Evolutionary conservation across 257 asterid genomes (phyloP).

Genomic region (Nicotiana benthamiana): DNA sequence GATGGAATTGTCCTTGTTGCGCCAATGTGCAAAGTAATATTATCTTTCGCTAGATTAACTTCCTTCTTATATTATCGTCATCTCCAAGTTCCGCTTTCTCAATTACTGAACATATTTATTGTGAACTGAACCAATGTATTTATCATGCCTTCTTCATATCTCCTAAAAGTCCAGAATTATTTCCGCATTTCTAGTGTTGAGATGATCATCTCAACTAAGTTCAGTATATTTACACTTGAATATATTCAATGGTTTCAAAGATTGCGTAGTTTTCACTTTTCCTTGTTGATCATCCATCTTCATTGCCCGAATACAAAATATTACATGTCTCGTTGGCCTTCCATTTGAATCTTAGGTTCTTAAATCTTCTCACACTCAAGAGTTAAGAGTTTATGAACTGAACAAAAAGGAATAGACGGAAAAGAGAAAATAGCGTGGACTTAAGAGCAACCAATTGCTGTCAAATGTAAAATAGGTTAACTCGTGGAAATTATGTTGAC

Average conservation of each 20-base stretch:
- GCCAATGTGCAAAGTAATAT: conserved; percentile 87
- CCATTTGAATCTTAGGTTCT: background rate
- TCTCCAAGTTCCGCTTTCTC: background rate
- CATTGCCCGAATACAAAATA: background rate
- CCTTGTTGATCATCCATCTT: background rate
- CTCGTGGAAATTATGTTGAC: background rate
- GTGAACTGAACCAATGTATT: background rate
- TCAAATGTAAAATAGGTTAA: background rate
- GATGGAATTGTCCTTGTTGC: conserved; percentile 92
- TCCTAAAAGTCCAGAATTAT: background rate
- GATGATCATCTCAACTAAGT: background rate
- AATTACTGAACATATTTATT: background rate
- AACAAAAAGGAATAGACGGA: background rate
- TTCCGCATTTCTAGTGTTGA: background rate
- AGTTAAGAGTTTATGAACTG: background rate
- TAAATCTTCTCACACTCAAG: background rate
- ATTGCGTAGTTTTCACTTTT: background rate
- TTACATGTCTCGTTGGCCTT: background rate
- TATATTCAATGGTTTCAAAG: background rate
- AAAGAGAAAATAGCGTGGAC: no score
- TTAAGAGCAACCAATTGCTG: background rate
- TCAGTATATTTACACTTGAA: background rate
- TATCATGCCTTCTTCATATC: background rate
- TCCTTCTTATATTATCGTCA: background rate
- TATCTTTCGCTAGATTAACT: background rate